Base-by-base conservation (phyloP, 1,284 basidiomycete species). In the Kwoniella shivajii region DNA sequence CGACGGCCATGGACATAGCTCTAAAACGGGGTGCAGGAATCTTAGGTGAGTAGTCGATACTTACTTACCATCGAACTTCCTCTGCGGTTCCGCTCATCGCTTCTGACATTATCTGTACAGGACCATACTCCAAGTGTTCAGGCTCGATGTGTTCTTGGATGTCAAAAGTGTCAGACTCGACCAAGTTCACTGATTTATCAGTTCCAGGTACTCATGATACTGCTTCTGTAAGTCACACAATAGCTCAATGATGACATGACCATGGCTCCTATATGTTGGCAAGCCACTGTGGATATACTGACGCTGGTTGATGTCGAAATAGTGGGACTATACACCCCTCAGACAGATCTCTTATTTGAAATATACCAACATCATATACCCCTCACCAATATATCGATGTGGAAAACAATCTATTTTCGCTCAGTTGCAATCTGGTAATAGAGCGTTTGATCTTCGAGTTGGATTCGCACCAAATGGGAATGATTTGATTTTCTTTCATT, bases 171-270 rank as follows among this genome's bases (percentile, higher is more conserved):
- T 11, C 57, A 30, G 57, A 59, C 37, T 14, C 14, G 16, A 54
- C 57, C 24, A 31, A n/a, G 18, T 30, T 59, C n/a, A 59, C 47
- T 11, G 57, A 55, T 33, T 37, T 59, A 18, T 54, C 52, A 18
- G 48, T 59, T 18, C 57, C 57, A 14, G 57, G 57, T n/a, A 59
- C 57, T 5, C 57, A 59, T 20, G 57, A 59, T 27, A 50, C 57
- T n/a, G 57, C 57, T 11, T 49, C 52, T 3, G 57, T 59, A 13
- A 46, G 57, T 18, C 26, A 18, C 22, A 14, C 22, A 14, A 31
- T 18, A 13, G 37, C 11, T 6, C 37, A n/a, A n/a, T n/a, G n/a
- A n/a, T n/a, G n/a, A n/a, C n/a, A n/a, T n/a, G n/a, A n/a, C n/a
- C n/a, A n/a, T n/a, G n/a, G n/a, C n/a, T n/a, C 14, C 1, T 27